phyloP scores from a whole-genome alignment of 345 rosid genomes.

The Firmiana major region DNA sequence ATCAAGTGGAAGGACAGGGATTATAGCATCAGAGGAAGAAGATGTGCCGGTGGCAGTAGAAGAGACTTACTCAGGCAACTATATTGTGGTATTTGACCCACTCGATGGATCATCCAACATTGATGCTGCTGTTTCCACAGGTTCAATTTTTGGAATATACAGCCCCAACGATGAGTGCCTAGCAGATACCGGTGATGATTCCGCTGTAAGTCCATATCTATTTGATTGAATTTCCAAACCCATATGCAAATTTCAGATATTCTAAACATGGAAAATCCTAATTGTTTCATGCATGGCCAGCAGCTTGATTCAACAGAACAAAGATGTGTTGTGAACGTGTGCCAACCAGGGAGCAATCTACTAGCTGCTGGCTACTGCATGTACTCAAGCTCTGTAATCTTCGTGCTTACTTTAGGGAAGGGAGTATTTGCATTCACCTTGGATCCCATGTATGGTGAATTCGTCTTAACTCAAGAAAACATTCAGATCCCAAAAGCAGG shows the following conservation, averaged over 20 bases:
- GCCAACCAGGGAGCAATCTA: slow-evolving; percentile 92
- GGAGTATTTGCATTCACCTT: slow-evolving; percentile 82
- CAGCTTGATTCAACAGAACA: slow-evolving; percentile 59
- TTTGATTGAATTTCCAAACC: slow-evolving; percentile 5
- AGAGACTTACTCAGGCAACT: slow-evolving; percentile 92
- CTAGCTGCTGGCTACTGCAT: slow-evolving; percentile 94
- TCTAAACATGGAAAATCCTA: neutral
- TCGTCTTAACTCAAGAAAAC: slow-evolving; percentile 83
- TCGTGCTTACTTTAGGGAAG: slow-evolving; percentile 71
- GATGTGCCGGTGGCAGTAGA: slow-evolving; percentile 97
- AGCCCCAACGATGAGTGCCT: slow-evolving; percentile 94
- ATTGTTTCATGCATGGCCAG: slow-evolving; percentile 16
- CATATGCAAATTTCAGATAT: neutral
- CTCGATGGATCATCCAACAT: slow-evolving; percentile 97
- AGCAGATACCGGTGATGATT: slow-evolving; percentile 55
- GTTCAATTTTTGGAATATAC: slow-evolving; percentile 91
- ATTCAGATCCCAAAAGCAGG: slow-evolving; percentile 81
- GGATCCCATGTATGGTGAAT: slow-evolving; percentile 95
- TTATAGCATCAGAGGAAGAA: slow-evolving; percentile 95
- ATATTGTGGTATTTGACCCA: slow-evolving; percentile 85
- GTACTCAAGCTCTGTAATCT: slow-evolving; percentile 93
- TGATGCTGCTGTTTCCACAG: slow-evolving; percentile 94
- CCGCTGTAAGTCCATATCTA: slow-evolving; percentile 37
- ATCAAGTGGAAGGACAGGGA: slow-evolving; percentile 92
- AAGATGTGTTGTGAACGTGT: slow-evolving; percentile 77